phyloP scores from a whole-genome alignment of 140 eudicot species.

The Flaveria floridana region DNA sequence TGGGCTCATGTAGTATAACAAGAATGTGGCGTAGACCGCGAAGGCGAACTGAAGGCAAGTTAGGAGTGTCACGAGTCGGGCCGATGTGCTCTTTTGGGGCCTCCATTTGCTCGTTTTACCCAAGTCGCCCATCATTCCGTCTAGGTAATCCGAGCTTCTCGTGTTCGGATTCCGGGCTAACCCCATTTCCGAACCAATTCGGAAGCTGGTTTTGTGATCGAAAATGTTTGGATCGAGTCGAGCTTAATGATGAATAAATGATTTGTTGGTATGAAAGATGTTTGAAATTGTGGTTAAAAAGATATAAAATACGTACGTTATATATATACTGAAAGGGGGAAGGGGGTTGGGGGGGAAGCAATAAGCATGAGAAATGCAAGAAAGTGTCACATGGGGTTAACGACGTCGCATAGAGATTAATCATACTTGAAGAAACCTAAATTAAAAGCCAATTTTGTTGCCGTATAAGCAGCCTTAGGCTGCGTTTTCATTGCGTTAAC shows the following conservation, averaged over 20 bases:
- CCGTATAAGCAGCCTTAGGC: conserved; percentile 47
- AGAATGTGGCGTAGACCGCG: conserved; percentile 88
- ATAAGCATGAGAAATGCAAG: conserved; percentile 62
- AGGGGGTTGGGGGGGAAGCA: conserved; percentile 43
- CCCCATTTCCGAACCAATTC: conserved; percentile 40
- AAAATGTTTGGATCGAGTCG: background rate
- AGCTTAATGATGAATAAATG: background rate
- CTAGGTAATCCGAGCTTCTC: conserved; percentile 79
- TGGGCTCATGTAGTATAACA: conserved; percentile 85
- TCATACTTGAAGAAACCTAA: conserved; percentile 33
- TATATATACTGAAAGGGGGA: conserved; percentile 44
- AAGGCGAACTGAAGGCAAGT: conserved; percentile 84
- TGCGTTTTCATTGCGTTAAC: conserved; percentile 38
- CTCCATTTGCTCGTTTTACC: conserved; percentile 43
- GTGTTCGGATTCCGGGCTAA: conserved; percentile 44
- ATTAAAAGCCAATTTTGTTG: conserved; percentile 64
- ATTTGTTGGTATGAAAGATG: conserved; percentile 21
- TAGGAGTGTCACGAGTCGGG: conserved; percentile 62
- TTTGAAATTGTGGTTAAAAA: conserved; percentile 25
- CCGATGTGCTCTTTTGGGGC: conserved; percentile 52
- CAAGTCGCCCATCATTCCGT: conserved; percentile 71
- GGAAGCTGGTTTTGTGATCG: background rate
- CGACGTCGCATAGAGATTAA: conserved; percentile 27
- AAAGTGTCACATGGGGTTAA: conserved; percentile 82
- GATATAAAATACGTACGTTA: conserved; percentile 24